Evolutionary conservation across 1,284 basidiomycete genomes (phyloP).

Genomic region (Cystobasidium pallidum): DNA sequence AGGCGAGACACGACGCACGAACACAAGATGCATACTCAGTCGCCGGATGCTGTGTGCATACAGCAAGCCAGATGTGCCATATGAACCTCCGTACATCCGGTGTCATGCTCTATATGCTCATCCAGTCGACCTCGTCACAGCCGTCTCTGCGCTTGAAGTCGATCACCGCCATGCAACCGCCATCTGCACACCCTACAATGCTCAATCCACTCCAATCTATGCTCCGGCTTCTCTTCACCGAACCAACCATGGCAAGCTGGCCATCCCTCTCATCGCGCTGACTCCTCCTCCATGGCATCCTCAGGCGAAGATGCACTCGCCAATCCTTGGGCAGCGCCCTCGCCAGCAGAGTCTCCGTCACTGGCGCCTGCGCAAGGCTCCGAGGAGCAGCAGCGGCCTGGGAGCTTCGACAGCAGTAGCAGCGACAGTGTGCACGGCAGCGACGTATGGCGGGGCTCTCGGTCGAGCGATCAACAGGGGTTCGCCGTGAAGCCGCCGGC

Average conservation of each 20-base stretch:
- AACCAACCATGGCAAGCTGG: neutral
- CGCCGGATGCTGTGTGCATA: too few relatives aligned
- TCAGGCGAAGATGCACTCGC: neutral
- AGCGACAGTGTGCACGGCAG: neutral
- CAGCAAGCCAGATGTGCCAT: too few relatives aligned
- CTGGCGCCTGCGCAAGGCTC: neutral
- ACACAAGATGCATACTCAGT: too few relatives aligned
- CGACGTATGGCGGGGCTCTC: neutral
- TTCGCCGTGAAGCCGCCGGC: too few relatives aligned
- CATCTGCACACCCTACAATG: too few relatives aligned
- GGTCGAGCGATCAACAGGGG: conserved; percentile 6
- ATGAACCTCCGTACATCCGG: too few relatives aligned
- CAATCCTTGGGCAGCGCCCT: conserved; percentile 13
- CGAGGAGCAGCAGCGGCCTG: neutral
- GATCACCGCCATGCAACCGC: too few relatives aligned
- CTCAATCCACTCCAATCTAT: neutral
- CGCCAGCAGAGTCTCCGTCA: neutral
- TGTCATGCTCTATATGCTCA: too few relatives aligned
- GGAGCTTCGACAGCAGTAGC: neutral
- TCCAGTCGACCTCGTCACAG: too few relatives aligned
- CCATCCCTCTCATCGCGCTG: neutral
- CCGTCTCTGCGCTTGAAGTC: too few relatives aligned
- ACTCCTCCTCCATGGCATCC: neutral
- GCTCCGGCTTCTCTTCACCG: neutral
- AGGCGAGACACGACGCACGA: too few relatives aligned